Evolutionary conservation across 345 rosid species (phyloP), one percentile per base, ranked within the genome.

Genomic region (Citrus reticulata): DNA sequence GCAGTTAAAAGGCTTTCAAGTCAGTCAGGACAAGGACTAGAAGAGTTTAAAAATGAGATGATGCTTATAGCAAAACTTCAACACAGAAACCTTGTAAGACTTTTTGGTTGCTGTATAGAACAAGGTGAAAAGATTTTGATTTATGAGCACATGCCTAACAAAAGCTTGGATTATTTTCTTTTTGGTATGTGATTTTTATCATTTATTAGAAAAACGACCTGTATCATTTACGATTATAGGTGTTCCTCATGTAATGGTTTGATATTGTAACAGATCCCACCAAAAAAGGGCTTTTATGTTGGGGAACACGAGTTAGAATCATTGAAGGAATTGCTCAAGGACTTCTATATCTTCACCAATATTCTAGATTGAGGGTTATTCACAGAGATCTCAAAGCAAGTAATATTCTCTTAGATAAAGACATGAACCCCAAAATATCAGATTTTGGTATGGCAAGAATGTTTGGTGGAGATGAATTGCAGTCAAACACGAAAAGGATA

Each of bases 361-460:
- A 78, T 78, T 78, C 80, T 7, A 78, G 39, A 49, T 46, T 78
- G 2, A 11, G 20, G 46, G 62, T 78, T 11, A 58, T 78, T 14
- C 80, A 78, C 35, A 70, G 80, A 10, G 75, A 78, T 70, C 61
- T 78, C 1, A 78, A 78, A n/a, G 69, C 69, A 1, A 70, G 76
- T 2, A 78, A 78, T 9, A 62, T 78, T 8, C 35, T 78, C 3
- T 39, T 78, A 42, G 81, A 70, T 25, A 3, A n/a, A 17, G 61
- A 78, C 5, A n/a, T 69, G 49, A 70, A 70, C 11, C 80, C 80
- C 9, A 78, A 70, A 42, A 70, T 78, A 27, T 78, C 80, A 0
- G 80, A 78, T 27, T 78, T 78, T 40, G 80, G 80, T 4, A 9
- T 78, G 39, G 80, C 80, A 57, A 77, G 68, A 69, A 25, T 58